These are phyloP conservation scores for Pyrenochaeta sp. DNA, from an alignment of 2,329 filamentous ascomycete genomes.

Conservation along the genomic window DNA sequence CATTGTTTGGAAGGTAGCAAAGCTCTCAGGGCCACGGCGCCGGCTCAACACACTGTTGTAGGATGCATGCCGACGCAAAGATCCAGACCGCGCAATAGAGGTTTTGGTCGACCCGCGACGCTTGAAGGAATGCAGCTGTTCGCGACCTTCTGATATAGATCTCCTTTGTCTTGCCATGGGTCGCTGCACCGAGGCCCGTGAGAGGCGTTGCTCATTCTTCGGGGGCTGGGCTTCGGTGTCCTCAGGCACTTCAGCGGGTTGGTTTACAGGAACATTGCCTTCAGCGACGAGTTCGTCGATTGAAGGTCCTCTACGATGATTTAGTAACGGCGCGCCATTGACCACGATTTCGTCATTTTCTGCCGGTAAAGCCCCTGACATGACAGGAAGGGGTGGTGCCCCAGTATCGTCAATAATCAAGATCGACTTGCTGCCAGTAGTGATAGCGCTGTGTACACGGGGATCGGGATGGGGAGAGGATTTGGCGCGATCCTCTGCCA, in stretches of 20 bases:
- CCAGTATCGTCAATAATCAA: constrained; percentile 81
- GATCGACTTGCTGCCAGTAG: constrained; percentile 86
- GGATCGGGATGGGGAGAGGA: constrained; percentile 30
- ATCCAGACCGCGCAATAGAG: constrained; percentile 39
- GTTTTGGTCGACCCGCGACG: constrained; percentile 42
- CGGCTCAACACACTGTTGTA: constrained; percentile 65
- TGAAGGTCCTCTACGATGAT: constrained; percentile 21
- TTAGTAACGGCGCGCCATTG: background rate
- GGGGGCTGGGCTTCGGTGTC: constrained; percentile 15
- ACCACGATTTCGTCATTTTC: constrained; percentile 15
- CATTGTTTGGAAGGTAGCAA: constrained; percentile 62
- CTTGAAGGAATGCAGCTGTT: constrained; percentile 46
- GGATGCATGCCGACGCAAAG: constrained; percentile 66
- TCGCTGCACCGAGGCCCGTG: constrained; percentile 26
- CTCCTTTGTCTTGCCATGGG: constrained; percentile 31
- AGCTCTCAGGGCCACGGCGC: constrained; percentile 64
- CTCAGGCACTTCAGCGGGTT: constrained; percentile 31
- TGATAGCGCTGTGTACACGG: constrained; percentile 66
- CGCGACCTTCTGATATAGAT: constrained; percentile 42
- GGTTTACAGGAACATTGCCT: constrained; percentile 14
- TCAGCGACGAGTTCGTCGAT: constrained; percentile 27
- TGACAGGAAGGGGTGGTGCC: constrained; percentile 61
- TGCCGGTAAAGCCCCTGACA: constrained; percentile 60
- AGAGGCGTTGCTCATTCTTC: constrained; percentile 24
- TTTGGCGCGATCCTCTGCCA: constrained; percentile 14